A percentile compares a stretch with the other conserved stretches of the same genome.
phyloP scores from a whole-genome alignment of 441 rosid species.

The Dalechampia spathulata region DNA sequence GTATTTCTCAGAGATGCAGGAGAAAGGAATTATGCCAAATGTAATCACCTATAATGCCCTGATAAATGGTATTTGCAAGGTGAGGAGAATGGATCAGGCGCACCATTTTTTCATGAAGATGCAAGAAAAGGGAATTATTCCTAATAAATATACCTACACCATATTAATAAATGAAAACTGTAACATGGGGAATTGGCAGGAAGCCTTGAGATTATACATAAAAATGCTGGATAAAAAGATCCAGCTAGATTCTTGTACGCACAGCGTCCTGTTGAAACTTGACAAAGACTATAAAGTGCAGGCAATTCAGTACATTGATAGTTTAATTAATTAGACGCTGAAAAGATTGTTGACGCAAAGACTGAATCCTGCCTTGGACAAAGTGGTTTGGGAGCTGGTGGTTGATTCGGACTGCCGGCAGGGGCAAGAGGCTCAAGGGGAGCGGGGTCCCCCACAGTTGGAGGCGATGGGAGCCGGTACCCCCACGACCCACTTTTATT shows the following conservation, averaged over 20 bases:
- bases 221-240: conserved; percentile 58
- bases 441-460: no score
- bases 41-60: conserved; percentile 69
- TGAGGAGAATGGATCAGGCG: conserved; percentile 41
- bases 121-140: conserved; percentile 46
- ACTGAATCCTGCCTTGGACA: conserved; percentile 21
- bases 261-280: conserved; percentile 48
- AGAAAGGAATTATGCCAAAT: conserved; percentile 46
- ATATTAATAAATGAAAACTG: conserved; percentile 54
- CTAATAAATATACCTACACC: conserved; percentile 68
- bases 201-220: conserved; percentile 51
- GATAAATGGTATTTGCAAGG: conserved; percentile 57
- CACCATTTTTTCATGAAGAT: conserved; percentile 42
- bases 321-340: conserved; percentile 32
- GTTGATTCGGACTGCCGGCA: no score
- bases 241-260: conserved; percentile 51
- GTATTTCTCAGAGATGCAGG: conserved; percentile 55
- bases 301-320: conserved; percentile 41
- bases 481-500: no score
- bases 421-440: no score
- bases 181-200: conserved; percentile 45
- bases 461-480: no score
- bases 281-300: conserved; percentile 38
- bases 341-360: conserved; percentile 19
- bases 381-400: conserved; percentile 13